Evolutionary conservation across 2,329 filamentous ascomycete genomes (phyloP), one percentile per base, ranked within the genome.

Genomic region (Pseudogymnoascus sp.): DNA sequence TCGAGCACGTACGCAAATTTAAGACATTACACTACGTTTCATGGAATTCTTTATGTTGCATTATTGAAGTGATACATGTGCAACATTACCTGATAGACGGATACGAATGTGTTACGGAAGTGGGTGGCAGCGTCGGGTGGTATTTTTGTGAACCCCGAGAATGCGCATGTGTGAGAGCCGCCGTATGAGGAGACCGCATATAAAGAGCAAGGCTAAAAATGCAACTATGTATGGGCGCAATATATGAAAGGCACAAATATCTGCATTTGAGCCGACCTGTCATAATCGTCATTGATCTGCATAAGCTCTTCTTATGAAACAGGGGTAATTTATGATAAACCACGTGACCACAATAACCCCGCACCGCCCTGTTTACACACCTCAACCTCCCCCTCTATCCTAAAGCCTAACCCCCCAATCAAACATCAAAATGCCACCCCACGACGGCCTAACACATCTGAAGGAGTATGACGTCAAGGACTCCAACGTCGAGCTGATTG

Each of bases 381-480:
- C 28, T 56, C 28, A 34, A 34, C 50, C 28, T 34, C 50, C 50
- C 50, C 50, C 50, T 56, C 46, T 36, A 18, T 56, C 50, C 28
- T 14, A 10, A 56, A 56, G 28, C 16, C 7, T n/a, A 56, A 23
- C 50, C 28, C 50, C 50, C 28, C 28, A n/a, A 31, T 61, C 37
- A 56, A 56, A 56, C 64, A 18, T 50, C 62, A 76, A 69, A 25
- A 89, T 89, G 85, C 75, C 84, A 56, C 86, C 86, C 4, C 78
- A 84, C 69, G 75, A 84, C 70, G 85, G 85, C 46, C 77, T 88
- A 42, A 81, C 88, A 7, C 85, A 88, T 69, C 78, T 75, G 25
- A 83, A 84, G 69, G 80, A 88, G 71, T 88, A 88, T 71, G 83
- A 89, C 72, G 82, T 88, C 76, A 82, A 85, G 69, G 84, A 88